Base-by-base conservation (phyloP, 202 grass and related monocot species). In the Panicum virgatum region DNA sequence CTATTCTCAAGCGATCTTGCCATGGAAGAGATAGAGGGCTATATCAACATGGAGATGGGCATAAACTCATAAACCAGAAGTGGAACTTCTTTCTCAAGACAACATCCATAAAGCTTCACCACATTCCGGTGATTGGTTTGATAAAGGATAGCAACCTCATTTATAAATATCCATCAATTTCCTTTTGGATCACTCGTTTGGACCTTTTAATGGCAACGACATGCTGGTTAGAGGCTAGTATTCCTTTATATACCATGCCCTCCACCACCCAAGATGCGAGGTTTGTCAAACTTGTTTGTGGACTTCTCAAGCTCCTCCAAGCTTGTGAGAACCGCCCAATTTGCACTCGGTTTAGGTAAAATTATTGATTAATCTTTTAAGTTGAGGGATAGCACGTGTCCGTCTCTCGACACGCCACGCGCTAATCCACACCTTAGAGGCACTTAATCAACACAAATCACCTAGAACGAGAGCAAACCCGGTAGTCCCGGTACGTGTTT, bases 131-230 rank as follows among this genome's bases (percentile, higher is more conserved):
- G 86, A 54, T 89, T 92, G 64, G 86, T 73, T 72, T 84, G 86
- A 23, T 83, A 89, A 80, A 91, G 89, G 79, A 91, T 83, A 14
- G 78, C 78, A 23, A 92, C 83, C 45, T 92, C 83, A 29, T 92
- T 92, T 47, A 92, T 85, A 20, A 92, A 92, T 5, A 92, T 5
- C 84, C 80, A 27, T 89, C 60, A 5, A 84, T 89, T 84, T 89
- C 87, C 62, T 48, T 84, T 68, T 85, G 76, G 26, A 89, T 58
- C 2, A 81, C 25, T 6, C 66, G 61, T 43, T 85, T 88, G 38
- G 86, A 80, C 50, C 81, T 89, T 19, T 89, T 86, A 64, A 92
- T 82, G 50, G 84, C 87, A 15, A 89, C 84, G 22, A 93, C 72
- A 0, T 71, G 72, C 37, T 75, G 75, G 44, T 53, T 1, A 2